Percentiles rank a stretch among this genome's conserved stretches.
Evolutionary conservation across 1,284 basidiomycete species (phyloP).

Genomic region (Ganoderma lingzhi): DNA sequence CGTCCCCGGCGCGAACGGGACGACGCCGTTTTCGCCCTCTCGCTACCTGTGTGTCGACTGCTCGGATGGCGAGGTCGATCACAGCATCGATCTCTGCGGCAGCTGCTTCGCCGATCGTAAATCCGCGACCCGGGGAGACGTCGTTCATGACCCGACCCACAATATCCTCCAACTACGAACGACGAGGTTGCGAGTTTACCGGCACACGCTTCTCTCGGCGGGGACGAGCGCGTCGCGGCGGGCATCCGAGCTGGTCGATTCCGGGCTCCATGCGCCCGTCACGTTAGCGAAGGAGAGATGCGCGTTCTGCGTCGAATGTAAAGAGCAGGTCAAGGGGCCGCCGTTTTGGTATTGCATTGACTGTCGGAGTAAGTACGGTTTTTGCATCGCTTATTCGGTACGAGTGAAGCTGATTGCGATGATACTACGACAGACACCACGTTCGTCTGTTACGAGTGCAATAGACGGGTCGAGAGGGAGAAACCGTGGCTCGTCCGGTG

Average conservation of each 20-base stretch:
- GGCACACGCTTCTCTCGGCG: not conserved
- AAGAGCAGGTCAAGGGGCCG: not conserved
- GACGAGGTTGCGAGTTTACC: not conserved
- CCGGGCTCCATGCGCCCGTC: not conserved
- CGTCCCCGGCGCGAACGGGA: not conserved
- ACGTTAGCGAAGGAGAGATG: not conserved
- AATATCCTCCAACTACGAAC: not conserved
- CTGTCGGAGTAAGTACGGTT: not conserved
- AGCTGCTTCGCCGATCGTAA: not conserved
- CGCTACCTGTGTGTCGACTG: not conserved
- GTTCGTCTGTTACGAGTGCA: slow-evolving; percentile 16
- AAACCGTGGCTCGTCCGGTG: slow-evolving; percentile 12
- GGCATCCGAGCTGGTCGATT: not conserved
- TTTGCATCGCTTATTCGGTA: not conserved
- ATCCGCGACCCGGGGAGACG: not conserved
- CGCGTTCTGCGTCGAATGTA: not conserved
- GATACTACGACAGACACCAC: not conserved
- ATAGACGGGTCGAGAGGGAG: slow-evolving; percentile 12
- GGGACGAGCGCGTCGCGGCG: not conserved
- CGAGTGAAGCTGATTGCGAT: not conserved
- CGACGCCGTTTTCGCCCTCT: not conserved
- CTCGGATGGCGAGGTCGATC: not conserved
- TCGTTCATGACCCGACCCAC: not conserved
- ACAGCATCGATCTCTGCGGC: not conserved
- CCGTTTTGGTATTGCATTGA: slow-evolving; percentile 1